Evolutionary conservation across 1,284 basidiomycete genomes (phyloP), one percentile per base, ranked within the genome.

Genomic region (Trichosporon faecale): DNA sequence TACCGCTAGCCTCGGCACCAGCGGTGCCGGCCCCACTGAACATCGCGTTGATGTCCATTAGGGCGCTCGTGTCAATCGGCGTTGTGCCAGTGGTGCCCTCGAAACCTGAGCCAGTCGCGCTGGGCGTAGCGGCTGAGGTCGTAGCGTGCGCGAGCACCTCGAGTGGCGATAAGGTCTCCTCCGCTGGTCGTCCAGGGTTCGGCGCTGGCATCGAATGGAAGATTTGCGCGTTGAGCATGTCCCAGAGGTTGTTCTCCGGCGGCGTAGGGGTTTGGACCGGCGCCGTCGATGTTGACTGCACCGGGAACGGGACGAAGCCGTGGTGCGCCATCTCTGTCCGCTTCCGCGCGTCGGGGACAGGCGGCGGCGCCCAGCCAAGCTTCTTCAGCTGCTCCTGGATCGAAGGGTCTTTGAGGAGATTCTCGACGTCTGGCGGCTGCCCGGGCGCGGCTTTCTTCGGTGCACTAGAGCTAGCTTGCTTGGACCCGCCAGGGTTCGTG

Each of bases 361-460:
- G 25, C 18, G 73, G 73, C 3, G 73, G 73, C 29, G 70, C 68
- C 74, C 74, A 75, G 6, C 74, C 74, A 0, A 75, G 64, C 64
- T 68, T 57, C 16, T 66, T 35, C 14, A 75, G 70, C 57, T 75
- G 72, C 16, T 72, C 68, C 3, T 69, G 67, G 21, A 73, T 49
- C 3, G 68, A 55, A 0, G 74, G 72, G 40, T 75, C 69, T 60
- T 70, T 65, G 49, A 73, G 66, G 49, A 75, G 64, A 18, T 65
- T 64, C 21, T 68, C 68, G 16, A 73, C 61, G 40, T 71, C 70
- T 0, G 49, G 21, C 3, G 70, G 60, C 14, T 37, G 55, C 0
- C 65, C 63, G 0, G 66, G 60, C 12, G 57, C 44, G 6, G n/a
- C 5, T 25, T 66, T 68, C 21, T 44, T 44, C 46, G 33, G 27